A percentile compares a stretch with the other conserved stretches of the same genome.
phyloP scores from a whole-genome alignment of 257 asterid genomes.

The Craterostigma plantagineum region DNA sequence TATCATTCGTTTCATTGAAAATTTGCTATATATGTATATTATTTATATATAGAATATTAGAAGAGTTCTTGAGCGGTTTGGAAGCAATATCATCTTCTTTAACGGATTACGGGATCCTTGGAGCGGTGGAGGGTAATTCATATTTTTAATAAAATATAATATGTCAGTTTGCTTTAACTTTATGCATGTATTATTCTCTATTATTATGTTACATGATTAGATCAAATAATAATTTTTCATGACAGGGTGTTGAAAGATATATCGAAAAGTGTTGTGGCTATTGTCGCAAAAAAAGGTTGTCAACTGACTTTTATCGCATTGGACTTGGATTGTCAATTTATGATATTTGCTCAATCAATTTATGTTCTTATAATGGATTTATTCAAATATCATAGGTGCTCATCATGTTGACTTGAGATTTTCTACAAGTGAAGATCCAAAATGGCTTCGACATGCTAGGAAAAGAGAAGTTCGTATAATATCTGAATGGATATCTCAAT shows the following conservation, averaged over 20 bases:
- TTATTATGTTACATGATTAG: too few species aligned
- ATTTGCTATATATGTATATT: background rate
- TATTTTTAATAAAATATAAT: background rate
- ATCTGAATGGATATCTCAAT: constrained; percentile 38
- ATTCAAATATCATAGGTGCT: constrained; percentile 28
- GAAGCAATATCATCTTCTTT: constrained; percentile 78
- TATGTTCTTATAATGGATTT: too few species aligned
- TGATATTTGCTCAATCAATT: background rate
- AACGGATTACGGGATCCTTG: constrained; percentile 90
- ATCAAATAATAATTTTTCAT: background rate
- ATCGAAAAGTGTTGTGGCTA: constrained; percentile 51
- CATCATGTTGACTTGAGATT: constrained; percentile 81
- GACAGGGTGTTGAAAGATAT: constrained; percentile 59
- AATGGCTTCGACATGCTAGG: constrained; percentile 56
- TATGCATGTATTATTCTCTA: too few species aligned
- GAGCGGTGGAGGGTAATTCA: constrained; percentile 80
- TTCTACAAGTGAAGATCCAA: constrained; percentile 64
- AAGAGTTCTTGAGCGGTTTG: constrained; percentile 39
- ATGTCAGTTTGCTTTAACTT: background rate
- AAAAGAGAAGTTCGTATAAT: constrained; percentile 37
- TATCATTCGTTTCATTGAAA: background rate
- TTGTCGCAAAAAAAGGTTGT: constrained; percentile 53
- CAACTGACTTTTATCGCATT: background rate
- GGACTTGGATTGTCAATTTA: background rate
- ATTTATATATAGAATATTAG: constrained; percentile 32